phyloP scores from a whole-genome alignment of 139 green algal genomes.

The Coccomyxa sp. region DNA sequence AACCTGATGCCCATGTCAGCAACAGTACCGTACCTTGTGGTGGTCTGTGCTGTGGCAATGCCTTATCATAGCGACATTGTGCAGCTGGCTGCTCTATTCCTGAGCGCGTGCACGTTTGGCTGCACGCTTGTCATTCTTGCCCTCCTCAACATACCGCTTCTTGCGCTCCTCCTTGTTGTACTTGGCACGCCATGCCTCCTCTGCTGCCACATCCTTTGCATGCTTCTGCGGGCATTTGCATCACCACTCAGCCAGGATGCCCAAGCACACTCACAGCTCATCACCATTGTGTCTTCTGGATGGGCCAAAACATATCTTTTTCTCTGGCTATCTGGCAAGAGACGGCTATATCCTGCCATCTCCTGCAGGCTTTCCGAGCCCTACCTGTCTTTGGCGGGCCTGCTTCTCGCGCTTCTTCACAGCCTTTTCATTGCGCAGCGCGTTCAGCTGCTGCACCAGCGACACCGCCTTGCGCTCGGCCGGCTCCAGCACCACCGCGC shows the following conservation, averaged over 20 bases:
- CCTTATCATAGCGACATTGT: no score
- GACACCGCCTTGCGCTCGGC: conserved; percentile 43
- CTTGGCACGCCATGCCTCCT: conserved; percentile 46
- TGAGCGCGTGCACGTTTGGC: neutral
- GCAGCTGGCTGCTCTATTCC: neutral
- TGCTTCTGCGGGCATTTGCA: conserved; percentile 9
- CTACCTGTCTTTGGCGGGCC: conserved; percentile 24
- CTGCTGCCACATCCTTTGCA: conserved; percentile 43
- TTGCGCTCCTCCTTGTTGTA: conserved; percentile 34
- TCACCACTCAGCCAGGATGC: neutral
- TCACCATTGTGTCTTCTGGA: no score
- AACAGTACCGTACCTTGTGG: neutral
- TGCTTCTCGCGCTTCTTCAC: conserved; percentile 58
- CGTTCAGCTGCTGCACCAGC: conserved; percentile 88
- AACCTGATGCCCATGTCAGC: neutral
- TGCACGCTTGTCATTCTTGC: conserved; percentile 36
- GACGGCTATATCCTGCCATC: no score
- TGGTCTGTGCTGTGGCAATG: neutral
- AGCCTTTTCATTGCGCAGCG: conserved; percentile 91
- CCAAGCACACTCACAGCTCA: neutral
- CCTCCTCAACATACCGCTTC: conserved; percentile 59
- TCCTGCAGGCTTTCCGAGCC: no score
- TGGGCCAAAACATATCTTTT: no score
- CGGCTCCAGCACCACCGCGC: conserved; percentile 58
- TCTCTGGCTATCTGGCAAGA: no score